Evolutionary conservation across 2,329 filamentous ascomycete species (phyloP).

Genomic region (Trichophyton benhamiae): DNA sequence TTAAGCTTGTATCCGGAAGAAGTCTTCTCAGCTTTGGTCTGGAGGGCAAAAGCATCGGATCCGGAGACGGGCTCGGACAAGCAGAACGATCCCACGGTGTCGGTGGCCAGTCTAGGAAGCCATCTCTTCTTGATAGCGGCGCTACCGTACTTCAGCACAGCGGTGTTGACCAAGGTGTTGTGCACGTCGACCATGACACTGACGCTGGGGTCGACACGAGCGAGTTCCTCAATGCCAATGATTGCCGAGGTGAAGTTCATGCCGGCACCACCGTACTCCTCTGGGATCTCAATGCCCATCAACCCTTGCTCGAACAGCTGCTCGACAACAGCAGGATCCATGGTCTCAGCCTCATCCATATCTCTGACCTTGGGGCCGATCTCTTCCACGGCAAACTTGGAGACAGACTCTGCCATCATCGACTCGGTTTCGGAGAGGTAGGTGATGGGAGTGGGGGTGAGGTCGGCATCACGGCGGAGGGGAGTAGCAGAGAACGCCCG

Average conservation of each 20-base stretch:
- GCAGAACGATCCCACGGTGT: conserved; percentile 84
- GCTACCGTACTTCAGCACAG: conserved; percentile 73
- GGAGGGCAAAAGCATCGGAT: conserved; percentile 89
- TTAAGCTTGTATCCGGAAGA: conserved; percentile 72
- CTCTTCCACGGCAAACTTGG: conserved; percentile 79
- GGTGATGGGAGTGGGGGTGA: conserved; percentile 83
- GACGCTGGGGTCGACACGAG: conserved; percentile 84
- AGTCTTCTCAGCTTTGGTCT: conserved; percentile 79
- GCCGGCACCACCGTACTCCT: conserved; percentile 88
- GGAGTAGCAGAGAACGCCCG: conserved; percentile 51
- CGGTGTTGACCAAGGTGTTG: conserved; percentile 95
- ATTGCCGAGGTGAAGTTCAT: conserved; percentile 99
- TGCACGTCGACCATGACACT: conserved; percentile 94
- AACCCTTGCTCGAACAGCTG: conserved; percentile 93
- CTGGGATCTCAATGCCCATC: conserved; percentile 95
- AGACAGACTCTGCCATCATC: conserved; percentile 79
- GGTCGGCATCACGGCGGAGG: conserved; percentile 45
- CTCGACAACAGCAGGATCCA: conserved; percentile 81
- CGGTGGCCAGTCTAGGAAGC: conserved; percentile 78
- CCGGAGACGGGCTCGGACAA: conserved; percentile 85
- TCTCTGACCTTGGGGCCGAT: conserved; percentile 85
- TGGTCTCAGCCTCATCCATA: conserved; percentile 92
- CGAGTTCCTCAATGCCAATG: conserved; percentile 92
- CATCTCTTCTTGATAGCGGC: conserved; percentile 68
- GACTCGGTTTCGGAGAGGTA: conserved; percentile 82